Conservation (phyloP, 192 early-diverging fungal genomes). For the Backusella tarrabulga region DNA sequence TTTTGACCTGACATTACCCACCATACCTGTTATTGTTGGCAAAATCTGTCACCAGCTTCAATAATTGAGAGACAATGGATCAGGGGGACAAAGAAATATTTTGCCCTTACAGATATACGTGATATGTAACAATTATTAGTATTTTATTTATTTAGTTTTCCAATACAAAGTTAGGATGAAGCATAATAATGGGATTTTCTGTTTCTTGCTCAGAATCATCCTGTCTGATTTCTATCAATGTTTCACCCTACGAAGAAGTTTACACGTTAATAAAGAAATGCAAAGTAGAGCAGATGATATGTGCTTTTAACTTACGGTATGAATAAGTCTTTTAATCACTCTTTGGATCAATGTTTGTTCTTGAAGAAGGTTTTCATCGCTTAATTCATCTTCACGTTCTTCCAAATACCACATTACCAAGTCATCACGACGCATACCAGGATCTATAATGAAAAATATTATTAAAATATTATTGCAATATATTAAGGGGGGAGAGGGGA, state of each 20-base stretch:
- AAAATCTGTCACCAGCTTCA: no score
- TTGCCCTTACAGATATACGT: neutral
- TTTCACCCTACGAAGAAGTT: slow-evolving; percentile 15
- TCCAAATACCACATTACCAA: slow-evolving; percentile 76
- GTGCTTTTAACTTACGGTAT: slow-evolving; percentile 46
- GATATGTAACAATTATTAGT: neutral
- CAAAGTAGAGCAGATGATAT: neutral
- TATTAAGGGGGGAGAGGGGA: neutral
- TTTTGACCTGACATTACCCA: no score
- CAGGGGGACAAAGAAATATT: neutral
- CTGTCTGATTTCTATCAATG: slow-evolving; percentile 27
- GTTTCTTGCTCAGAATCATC: slow-evolving; percentile 7
- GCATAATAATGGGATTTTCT: slow-evolving; percentile 28
- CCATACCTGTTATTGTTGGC: no score
- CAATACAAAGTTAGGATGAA: slow-evolving; percentile 29
- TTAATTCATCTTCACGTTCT: slow-evolving; percentile 58
- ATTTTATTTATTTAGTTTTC: slow-evolving; percentile 4
- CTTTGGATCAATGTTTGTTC: slow-evolving; percentile 60
- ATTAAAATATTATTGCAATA: neutral
- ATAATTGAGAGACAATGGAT: neutral
- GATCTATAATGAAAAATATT: slow-evolving; percentile 11
- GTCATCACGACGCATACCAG: slow-evolving; percentile 51
- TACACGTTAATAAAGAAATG: neutral
- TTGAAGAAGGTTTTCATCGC: slow-evolving; percentile 58
- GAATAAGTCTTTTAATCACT: slow-evolving; percentile 65